Evolutionary conservation across 208 protist genomes (phyloP), one percentile per base, ranked within the genome.

Genomic region (Crithidia bombi): DNA sequence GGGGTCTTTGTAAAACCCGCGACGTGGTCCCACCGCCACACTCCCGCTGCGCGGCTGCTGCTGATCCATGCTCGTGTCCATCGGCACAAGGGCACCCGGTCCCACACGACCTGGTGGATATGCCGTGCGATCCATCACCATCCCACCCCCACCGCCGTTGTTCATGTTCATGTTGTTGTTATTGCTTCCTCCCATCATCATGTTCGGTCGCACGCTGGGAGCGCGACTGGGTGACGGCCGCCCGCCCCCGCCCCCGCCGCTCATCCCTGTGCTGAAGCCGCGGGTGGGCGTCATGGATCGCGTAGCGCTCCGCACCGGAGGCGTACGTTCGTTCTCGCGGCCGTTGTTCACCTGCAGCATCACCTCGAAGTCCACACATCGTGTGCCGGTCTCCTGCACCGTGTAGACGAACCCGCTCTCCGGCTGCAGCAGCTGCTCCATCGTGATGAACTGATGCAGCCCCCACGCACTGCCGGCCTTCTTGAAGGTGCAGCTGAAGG

Each of bases 401-500:
- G 64, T 70, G 71, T 94, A 91, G 19, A 92, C 74, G 63, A 89
- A 94, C 5, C 80, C 86, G 58, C 63, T 71, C 32, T 90, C 81
- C 10, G 83, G 70, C 41, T 83, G 62, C 33, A 92, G 69, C 35
- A 96, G 73, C 51, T 75, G 63, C 12, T 73, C 52, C 28, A 94
- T 75, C 12, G 79, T 54, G 43, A 95, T 86, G 52, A 96, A 96
- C 73, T 94, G 85, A 66, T 96, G 90, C 59, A 96, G 78, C 6
- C 91, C 91, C 88, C 89, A 96, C 15, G 91, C 91, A 57, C 80
- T 92, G 36, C 87, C 86, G 1, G 80, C 78, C 70, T 89, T 90
- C 55, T 87, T 88, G 69, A 95, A 96, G 19, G 83, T 83, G 73
- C 91, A 96, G 74, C 87, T 85, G 75, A 96, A 96, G 1, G 81